phyloP scores from a whole-genome alignment of 129 eudicot species.

The Artemisia tridentata region DNA sequence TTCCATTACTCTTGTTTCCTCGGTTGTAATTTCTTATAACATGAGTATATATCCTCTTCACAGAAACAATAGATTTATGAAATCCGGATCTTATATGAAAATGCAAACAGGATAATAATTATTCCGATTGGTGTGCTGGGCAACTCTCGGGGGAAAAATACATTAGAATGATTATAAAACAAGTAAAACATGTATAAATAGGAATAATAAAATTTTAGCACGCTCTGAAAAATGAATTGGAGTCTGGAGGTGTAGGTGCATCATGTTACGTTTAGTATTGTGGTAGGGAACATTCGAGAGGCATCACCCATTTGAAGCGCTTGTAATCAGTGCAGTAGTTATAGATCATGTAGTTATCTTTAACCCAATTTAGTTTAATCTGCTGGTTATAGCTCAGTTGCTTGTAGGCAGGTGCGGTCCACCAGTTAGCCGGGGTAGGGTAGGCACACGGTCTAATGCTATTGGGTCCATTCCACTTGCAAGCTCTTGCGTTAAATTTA shows the following conservation, averaged over 20 bases:
- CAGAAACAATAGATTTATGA: no score
- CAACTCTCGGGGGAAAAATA: no score
- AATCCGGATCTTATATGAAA: no score
- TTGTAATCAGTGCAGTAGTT: conserved; percentile 49
- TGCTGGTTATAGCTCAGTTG: conserved; percentile 35
- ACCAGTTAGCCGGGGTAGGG: conserved; percentile 43
- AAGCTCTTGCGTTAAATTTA: conserved; percentile 44
- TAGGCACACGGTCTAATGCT: conserved; percentile 35
- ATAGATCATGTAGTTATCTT: conserved; percentile 50
- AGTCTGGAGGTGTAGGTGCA: background rate
- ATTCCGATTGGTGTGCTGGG: no score
- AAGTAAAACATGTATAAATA: no score
- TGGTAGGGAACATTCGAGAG: conserved; percentile 50
- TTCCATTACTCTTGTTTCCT: no score
- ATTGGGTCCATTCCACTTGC: conserved; percentile 38
- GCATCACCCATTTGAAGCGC: conserved; percentile 44
- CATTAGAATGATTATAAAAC: no score
- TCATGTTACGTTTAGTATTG: conserved; percentile 36
- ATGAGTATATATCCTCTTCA: no score
- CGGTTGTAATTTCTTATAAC: no score
- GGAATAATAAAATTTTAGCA: no score
- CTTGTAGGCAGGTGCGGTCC: conserved; percentile 34
- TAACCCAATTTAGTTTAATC: conserved; percentile 39
- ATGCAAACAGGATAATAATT: no score
- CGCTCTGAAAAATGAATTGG: no score